Base-by-base conservation (phyloP, 164 flowering plant species). In the Vitis labrusca region DNA sequence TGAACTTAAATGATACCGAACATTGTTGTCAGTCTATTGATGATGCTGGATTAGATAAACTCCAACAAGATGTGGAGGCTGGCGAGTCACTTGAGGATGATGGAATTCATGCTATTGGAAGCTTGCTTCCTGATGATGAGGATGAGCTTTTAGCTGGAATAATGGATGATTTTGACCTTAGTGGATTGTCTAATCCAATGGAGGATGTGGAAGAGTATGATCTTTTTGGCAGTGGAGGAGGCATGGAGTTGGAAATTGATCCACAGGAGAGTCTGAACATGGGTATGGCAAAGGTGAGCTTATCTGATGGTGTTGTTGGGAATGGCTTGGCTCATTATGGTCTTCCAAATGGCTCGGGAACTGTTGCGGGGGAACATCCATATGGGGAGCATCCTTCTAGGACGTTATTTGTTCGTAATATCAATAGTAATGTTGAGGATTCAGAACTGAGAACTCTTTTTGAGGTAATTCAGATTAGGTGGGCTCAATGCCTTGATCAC, bases 381-480 rank as follows among this genome's bases (percentile, higher is more conserved):
- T 93, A 84, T 74, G 99, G 99, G 7, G 98, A 96, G 79, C 99
- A 93, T 81, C 99, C 99, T 63, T 96, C 99, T 2, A 86, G 99
- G 75, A 96, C 99, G 54, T 77, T 96, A 69, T 96, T 96, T 79
- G 99, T 96, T 65, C 87, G 99, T 23, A 96, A 96, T 71, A 96
- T 96, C 16, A 96, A 96, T 75, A 96, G 99, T 70, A 93, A 92
- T 76, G 97, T 96, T 61, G 99, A 96, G 77, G 99, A 96, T 70
- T 84, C 91, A 15, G 99, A 96, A 77, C 79, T 96, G 67, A 86
- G 75, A 73, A 67, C 83, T 51, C 91, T 96, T 37, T 96, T 96
- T 80, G 98, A 96, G 99, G 99, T 96, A 82, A 71, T 64, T 15
- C 37, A 59, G 44, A 44, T 57, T 32, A 12, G 10, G 27, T 57